Base-by-base conservation (phyloP, 1,284 basidiomycete genomes). In the Ustilago sp. region DNA sequence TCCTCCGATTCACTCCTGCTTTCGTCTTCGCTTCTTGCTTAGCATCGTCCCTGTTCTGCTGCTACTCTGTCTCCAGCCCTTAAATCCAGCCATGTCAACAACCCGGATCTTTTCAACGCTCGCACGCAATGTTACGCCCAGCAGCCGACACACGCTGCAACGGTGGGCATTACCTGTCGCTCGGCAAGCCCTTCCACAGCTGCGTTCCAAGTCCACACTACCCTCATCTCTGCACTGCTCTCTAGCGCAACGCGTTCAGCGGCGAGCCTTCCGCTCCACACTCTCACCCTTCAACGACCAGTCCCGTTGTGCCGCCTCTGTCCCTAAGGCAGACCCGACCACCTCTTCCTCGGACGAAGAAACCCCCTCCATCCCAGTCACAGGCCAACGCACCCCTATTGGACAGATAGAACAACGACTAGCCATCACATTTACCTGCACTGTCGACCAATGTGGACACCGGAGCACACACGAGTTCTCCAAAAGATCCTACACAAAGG, bases 381-480 rank as follows among this genome's bases (percentile, higher is more conserved):
- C 63, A n/a, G 70, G 75, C 34, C 51, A 71, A 43, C 64, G 68
- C 35, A 76, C 69, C 4, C 74, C 77, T 2, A 72, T 80, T 13
- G 82, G 65, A 6, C 66, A 80, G 43, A 71, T 85, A 41, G 74
- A 83, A 63, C 82, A 77, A 52, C 77, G 75, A 0, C 77, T 85
- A 38, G 63, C 77, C 28, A 74, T 85, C 23, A 83, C 82, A 15
- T 84, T 85, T 51, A 85, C 84, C 6, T 85, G 84, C 60, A 78
- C 81, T 0, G 81, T 79, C 17, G 65, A 72, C 17, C 89, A 89
- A 1, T 98, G 95, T 82, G 89, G 89, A 5, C 91, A 93, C 77
- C 91, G 95, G 2, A 94, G 93, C 9, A 91, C 93, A 11, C 96
- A 98, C 82, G 90, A 93, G 74, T 98, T 98, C 84, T 90, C 92